A percentile compares a stretch with the other conserved stretches of the same genome.
Conservation (phyloP, 768 basidiomycete species). For the Mycena albidolilacea region DNA sequence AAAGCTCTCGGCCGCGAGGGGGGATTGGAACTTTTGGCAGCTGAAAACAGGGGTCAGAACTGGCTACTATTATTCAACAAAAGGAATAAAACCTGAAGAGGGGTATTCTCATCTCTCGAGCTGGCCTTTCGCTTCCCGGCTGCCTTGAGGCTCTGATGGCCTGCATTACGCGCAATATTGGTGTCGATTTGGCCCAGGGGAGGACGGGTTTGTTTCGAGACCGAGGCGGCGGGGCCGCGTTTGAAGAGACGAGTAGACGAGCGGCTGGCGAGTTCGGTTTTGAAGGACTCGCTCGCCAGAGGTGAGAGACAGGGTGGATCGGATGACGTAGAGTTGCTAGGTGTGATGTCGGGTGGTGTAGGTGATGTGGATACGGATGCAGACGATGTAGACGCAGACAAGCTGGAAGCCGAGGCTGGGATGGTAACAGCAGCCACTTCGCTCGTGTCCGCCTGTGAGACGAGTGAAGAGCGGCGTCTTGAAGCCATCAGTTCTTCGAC, state of each 20-base stretch:
- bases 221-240: conserved; percentile 15
- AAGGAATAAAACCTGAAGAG: conserved; percentile 9
- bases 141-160: conserved; percentile 13
- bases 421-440: background rate
- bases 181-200: conserved; percentile 34
- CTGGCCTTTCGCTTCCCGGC: conserved; percentile 18
- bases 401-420: conserved; percentile 15
- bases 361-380: background rate
- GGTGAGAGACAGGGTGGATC: conserved; percentile 42
- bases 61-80: background rate
- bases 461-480: conserved; percentile 41
- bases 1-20: conserved; percentile 28
- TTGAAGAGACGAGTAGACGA: conserved; percentile 36
- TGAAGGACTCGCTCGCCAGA: conserved; percentile 48
- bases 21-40: background rate
- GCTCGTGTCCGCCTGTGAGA: conserved; percentile 33
- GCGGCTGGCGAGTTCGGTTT: conserved; percentile 38
- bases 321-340: conserved; percentile 16
- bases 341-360: conserved; percentile 11
- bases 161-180: conserved; percentile 13
- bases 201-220: conserved; percentile 30
- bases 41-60: conserved; percentile 8
- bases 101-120: conserved; percentile 21
- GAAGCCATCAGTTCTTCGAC: conserved; percentile 55
- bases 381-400: background rate